Evolutionary conservation across 345 rosid species (phyloP).

Genomic region (Ceriops decandra): DNA sequence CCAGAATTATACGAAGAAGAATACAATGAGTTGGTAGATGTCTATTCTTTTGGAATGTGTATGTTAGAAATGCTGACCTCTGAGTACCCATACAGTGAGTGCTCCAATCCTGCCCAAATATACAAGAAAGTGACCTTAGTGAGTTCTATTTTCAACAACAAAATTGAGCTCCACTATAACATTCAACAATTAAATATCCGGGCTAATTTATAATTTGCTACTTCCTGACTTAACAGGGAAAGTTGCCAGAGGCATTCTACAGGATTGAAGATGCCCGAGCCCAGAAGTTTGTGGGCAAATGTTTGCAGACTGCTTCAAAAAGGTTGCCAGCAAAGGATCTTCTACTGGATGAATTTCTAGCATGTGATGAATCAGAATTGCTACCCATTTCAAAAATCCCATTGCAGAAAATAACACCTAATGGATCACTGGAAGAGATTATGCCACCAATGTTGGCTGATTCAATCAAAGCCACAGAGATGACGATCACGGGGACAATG

Average conservation of each 20-base stretch:
- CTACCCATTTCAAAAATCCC: conserved; percentile 28
- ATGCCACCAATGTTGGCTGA: conserved; percentile 30
- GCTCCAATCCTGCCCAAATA: conserved; percentile 36
- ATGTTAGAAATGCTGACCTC: conserved; percentile 32
- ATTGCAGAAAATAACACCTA: conserved; percentile 27
- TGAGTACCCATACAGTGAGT: conserved; percentile 32
- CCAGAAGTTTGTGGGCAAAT: conserved; percentile 66
- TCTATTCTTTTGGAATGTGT: conserved; percentile 35
- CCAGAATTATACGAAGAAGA: conserved; percentile 34
- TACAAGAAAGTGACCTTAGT: conserved; percentile 37
- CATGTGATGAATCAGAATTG: conserved; percentile 34
- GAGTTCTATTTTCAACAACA: conserved; percentile 3
- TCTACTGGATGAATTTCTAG: conserved; percentile 65
- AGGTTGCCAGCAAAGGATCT: conserved; percentile 78
- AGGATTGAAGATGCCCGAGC: conserved; percentile 64
- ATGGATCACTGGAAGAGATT: conserved; percentile 25
- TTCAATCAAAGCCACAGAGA: conserved; percentile 47
- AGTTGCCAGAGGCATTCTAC: conserved; percentile 76
- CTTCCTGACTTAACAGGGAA: conserved; percentile 47
- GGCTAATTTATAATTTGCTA: neutral
- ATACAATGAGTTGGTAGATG: conserved; percentile 29
- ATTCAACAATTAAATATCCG: neutral
- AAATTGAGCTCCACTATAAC: neutral
- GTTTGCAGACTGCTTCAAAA: conserved; percentile 59
- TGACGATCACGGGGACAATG: conserved; percentile 77